Percentiles rank a stretch among this genome's conserved stretches.
These are phyloP conservation scores for Fusarium tricinctum DNA, from an alignment of 2,329 filamentous ascomycete genomes.

Conservation along the genomic window DNA sequence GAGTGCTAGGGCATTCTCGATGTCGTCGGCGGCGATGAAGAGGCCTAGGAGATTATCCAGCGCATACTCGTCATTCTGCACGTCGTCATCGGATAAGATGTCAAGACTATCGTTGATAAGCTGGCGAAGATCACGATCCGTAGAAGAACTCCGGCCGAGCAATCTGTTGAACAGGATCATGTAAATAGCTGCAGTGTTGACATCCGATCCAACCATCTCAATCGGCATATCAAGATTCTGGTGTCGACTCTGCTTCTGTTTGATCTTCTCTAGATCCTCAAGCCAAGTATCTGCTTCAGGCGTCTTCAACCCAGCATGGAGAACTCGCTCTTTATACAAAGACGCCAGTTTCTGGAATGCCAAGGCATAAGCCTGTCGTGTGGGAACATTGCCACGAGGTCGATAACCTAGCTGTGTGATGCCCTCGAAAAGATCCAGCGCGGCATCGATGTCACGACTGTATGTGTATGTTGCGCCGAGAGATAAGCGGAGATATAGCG, in stretches of 20 bases:
- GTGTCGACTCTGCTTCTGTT: constrained; percentile 55
- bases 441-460: constrained; percentile 53
- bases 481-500: constrained; percentile 56
- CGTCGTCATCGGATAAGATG: constrained; percentile 58
- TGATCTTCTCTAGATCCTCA: constrained; percentile 54
- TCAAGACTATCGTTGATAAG: constrained; percentile 57
- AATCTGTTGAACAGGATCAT: constrained; percentile 57
- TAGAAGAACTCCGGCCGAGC: constrained; percentile 46
- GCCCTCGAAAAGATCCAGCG: constrained; percentile 55
- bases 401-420: constrained; percentile 57
- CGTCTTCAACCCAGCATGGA: constrained; percentile 49
- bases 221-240: constrained; percentile 58
- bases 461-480: constrained; percentile 56
- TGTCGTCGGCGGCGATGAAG: constrained; percentile 57
- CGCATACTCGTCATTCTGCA: constrained; percentile 59
- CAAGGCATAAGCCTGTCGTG: constrained; percentile 56
- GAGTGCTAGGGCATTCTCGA: constrained; percentile 55
- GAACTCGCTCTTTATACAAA: constrained; percentile 55
- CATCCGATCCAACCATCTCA: constrained; percentile 58
- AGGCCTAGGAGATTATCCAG: constrained; percentile 59
- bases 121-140: constrained; percentile 50
- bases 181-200: constrained; percentile 59
- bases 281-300: constrained; percentile 53
- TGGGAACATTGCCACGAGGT: constrained; percentile 57
- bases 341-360: constrained; percentile 58